A percentile compares a stretch with the other conserved stretches of the same genome.
These are phyloP conservation scores for Entomortierella chlamydospora DNA, from an alignment of 192 early-diverging fungal species.

Conservation along the genomic window DNA sequence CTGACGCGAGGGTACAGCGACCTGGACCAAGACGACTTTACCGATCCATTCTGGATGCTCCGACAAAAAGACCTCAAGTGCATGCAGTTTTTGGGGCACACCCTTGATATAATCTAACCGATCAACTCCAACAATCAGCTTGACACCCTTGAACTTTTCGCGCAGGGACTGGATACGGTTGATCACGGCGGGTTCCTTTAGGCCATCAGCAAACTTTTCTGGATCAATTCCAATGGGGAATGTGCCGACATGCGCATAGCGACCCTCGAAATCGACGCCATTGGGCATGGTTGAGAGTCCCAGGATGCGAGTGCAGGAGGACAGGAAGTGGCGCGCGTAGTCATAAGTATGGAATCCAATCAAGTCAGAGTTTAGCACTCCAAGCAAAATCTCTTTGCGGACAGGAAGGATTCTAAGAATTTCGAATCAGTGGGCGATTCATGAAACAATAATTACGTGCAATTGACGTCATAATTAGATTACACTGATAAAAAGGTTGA, in stretches of 20 bases:
- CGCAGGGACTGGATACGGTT: slow-evolving; percentile 84
- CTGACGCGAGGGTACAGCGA: slow-evolving; percentile 97
- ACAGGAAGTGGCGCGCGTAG: slow-evolving; percentile 98
- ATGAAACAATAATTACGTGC: neutral
- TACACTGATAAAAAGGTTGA: neutral
- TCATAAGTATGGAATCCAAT: slow-evolving; percentile 99
- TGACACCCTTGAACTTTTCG: slow-evolving; percentile 85
- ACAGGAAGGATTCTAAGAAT: slow-evolving; percentile 86
- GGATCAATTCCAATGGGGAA: slow-evolving; percentile 99
- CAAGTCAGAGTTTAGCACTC: slow-evolving; percentile 92
- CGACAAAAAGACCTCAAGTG: slow-evolving; percentile 91
- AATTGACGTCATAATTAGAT: slow-evolving; percentile 5
- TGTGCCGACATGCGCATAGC: slow-evolving; percentile 94
- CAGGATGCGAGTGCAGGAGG: slow-evolving; percentile 96
- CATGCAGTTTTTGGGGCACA: slow-evolving; percentile 98
- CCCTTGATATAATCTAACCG: slow-evolving; percentile 99
- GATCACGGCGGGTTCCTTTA: slow-evolving; percentile 75
- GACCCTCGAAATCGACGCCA: slow-evolving; percentile 92
- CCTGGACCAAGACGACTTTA: slow-evolving; percentile 95
- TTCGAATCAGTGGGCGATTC: neutral
- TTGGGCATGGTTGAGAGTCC: slow-evolving; percentile 94
- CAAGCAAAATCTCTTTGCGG: slow-evolving; percentile 91
- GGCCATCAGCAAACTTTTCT: slow-evolving; percentile 89
- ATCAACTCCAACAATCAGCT: slow-evolving; percentile 97
- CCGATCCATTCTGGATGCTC: slow-evolving; percentile 92